Evolutionary conservation across 106 monocot species (phyloP).

Genomic region (Dioscorea dumetorum): DNA sequence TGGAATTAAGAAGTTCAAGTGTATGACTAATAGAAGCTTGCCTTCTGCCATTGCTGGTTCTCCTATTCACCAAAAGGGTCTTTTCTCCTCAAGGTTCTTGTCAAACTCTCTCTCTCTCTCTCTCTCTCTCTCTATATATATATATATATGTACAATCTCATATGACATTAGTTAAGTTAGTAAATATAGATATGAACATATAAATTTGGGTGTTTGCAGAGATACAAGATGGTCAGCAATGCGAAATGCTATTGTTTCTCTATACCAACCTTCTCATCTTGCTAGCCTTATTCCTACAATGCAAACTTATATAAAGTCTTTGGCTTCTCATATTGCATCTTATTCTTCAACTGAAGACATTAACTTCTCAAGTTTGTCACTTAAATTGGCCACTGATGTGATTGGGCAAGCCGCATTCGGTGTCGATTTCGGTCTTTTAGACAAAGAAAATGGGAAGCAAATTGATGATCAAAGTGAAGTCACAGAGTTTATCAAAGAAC

Average conservation of each 20-base stretch:
- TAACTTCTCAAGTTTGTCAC: conserved; percentile 45
- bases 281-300: conserved; percentile 63
- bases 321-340: conserved; percentile 5
- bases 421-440: conserved; percentile 43
- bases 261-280: conserved; percentile 69
- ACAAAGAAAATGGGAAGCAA: neutral
- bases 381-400: conserved; percentile 50
- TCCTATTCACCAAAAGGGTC: conserved; percentile 56
- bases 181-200: too few species aligned
- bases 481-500: conserved; percentile 43
- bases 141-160: too few species aligned
- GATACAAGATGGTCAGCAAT: conserved; percentile 49
- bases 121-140: too few species aligned
- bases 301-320: conserved; percentile 42
- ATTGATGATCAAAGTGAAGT: conserved; percentile 3
- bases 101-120: too few species aligned
- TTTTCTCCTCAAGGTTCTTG: conserved; percentile 53
- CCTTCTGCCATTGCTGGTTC: conserved; percentile 53
- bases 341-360: conserved; percentile 16
- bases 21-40: conserved; percentile 42
- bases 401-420: conserved; percentile 75
- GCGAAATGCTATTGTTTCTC: conserved; percentile 62
- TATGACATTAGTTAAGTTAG: too few species aligned
- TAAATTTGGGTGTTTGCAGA: too few species aligned
- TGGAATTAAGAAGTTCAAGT: conserved; percentile 72